These are phyloP conservation scores for Alternaria tenuissima DNA, from an alignment of 2,329 filamentous ascomycete genomes.

Conservation along the genomic window DNA sequence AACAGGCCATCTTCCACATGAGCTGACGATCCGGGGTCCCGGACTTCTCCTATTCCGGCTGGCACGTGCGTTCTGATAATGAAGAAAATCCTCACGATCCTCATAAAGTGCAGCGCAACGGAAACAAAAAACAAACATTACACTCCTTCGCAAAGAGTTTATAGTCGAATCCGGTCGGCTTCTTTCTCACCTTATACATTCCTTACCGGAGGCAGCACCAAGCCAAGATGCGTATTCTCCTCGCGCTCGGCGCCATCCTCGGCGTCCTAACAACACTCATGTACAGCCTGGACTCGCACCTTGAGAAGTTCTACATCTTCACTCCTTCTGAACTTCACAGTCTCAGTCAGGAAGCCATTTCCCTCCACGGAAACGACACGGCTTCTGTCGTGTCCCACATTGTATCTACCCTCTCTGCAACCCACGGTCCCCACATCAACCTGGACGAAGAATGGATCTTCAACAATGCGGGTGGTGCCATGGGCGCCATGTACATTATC, in stretches of 20 bases:
- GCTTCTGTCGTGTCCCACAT: constrained; percentile 73
- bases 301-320: constrained; percentile 74
- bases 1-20: constrained; percentile 7
- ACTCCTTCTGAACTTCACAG: constrained; percentile 72
- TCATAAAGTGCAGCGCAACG: background rate
- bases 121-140: background rate
- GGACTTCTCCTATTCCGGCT: constrained; percentile 12
- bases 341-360: constrained; percentile 71
- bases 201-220: background rate
- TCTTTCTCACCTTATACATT: background rate
- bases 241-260: constrained; percentile 32
- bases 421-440: constrained; percentile 64
- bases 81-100: constrained; percentile 1
- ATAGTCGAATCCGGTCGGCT: background rate
- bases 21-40: constrained; percentile 11
- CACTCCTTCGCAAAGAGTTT: background rate
- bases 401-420: constrained; percentile 67
- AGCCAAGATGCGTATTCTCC: constrained; percentile 26
- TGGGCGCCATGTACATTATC: constrained; percentile 91
- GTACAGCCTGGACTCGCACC: constrained; percentile 41
- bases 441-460: constrained; percentile 84
- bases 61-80: constrained; percentile 15
- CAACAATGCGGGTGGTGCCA: constrained; percentile 90
- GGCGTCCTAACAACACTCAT: constrained; percentile 34
- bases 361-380: constrained; percentile 78